Percentiles rank a stretch among this genome's conserved stretches.
These are phyloP conservation scores for Crotalaria pallida DNA, from an alignment of 306 rosid genomes.

Conservation along the genomic window DNA sequence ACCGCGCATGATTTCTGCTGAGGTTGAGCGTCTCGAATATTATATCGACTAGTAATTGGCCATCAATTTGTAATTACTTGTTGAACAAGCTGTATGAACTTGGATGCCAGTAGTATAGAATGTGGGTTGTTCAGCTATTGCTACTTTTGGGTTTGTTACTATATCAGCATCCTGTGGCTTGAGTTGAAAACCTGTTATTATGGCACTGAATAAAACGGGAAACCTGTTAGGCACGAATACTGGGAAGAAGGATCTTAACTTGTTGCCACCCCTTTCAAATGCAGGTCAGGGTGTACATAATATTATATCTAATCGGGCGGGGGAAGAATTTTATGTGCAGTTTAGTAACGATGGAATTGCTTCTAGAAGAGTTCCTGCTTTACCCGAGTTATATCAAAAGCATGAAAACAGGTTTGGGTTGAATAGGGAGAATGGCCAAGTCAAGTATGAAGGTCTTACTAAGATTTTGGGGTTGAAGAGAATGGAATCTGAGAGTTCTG, in stretches of 20 bases:
- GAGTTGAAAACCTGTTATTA: conserved; percentile 16
- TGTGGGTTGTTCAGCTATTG: not conserved
- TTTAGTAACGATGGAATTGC: conserved; percentile 39
- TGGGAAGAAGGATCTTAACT: conserved; percentile 31
- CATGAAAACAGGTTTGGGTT: conserved; percentile 27
- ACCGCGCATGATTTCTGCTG: conserved; percentile 1
- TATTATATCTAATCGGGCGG: conserved; percentile 25
- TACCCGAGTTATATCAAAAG: conserved; percentile 17
- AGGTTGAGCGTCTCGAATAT: not conserved
- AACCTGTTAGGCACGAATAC: conserved; percentile 31
- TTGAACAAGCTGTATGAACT: conserved; percentile 4
- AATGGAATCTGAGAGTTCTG: conserved; percentile 54
- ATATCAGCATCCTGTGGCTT: conserved; percentile 7
- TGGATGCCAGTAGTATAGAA: conserved; percentile 8
- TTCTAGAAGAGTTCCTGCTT: conserved; percentile 30
- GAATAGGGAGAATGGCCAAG: conserved; percentile 33
- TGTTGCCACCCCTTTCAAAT: conserved; percentile 29
- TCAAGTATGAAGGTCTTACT: conserved; percentile 47
- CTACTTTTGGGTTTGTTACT: conserved; percentile 12
- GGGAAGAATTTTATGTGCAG: conserved; percentile 35
- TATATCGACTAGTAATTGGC: conserved; percentile 5
- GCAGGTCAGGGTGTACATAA: conserved; percentile 30
- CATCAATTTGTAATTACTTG: not conserved
- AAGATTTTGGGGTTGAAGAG: conserved; percentile 56
- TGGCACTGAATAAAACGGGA: conserved; percentile 44